Base-by-base conservation (phyloP, 2,329 filamentous ascomycete genomes). In the Aspergillus sp. region DNA sequence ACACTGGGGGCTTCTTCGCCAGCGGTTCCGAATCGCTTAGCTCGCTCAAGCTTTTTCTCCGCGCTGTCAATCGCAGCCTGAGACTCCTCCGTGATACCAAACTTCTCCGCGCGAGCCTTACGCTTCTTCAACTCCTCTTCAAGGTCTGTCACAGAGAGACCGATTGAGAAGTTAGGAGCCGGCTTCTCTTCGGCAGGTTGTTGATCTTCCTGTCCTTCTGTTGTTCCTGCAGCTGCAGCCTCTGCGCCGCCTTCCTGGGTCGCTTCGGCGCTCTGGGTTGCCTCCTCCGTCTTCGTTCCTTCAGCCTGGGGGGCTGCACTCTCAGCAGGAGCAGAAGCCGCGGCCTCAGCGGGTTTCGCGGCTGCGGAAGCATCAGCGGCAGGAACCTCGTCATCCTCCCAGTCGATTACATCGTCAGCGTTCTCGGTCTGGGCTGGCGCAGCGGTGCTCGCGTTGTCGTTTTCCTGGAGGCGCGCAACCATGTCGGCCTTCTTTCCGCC, bases 401-500 rank as follows among this genome's bases (percentile, higher is more conserved):
- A 78, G 60, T 79, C 76, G 42, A 79, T 78, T 22, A 79, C 75
- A 59, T 79, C 76, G 49, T 78, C 76, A 13, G 69, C 64, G 44
- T 60, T 59, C 36, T 70, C 68, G 32, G 68, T 61, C 55, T 72
- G 71, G 9, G 62, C 61, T 18, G 68, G 53, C 32, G 57, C 52
- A 12, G 58, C 45, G 17, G 60, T 39, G 26, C 65, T 51, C 22
- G 66, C 68, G 48, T 62, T 68, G 48, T 81, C 79, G 57, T 76
- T 73, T 62, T 80, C 72, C 56, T 76, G 72, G 43, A 81, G 69
- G 55, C 79, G 77, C 47, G 77, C 75, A 43, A 81, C 71, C 55
- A 81, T 70, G 5, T 81, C 79, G 18, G 78, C 79, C 64, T 81
- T 81, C 62, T 81, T 81, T 56, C 79, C 79, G 2, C 75, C 77